Conservation (phyloP, 1,284 basidiomycete genomes). For the Veloboletus limbatus region DNA sequence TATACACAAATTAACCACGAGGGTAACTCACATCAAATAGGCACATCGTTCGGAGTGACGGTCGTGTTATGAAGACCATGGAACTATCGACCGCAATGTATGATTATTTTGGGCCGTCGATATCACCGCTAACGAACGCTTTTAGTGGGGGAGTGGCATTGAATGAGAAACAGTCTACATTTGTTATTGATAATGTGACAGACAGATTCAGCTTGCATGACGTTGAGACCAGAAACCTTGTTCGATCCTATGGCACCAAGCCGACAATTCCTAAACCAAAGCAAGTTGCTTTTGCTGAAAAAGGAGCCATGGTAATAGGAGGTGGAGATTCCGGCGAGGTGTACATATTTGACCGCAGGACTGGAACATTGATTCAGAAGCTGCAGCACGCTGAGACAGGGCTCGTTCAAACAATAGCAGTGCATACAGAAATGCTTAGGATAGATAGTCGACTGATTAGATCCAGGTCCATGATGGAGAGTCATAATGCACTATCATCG, state of each 20-base stretch:
- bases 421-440: background rate
- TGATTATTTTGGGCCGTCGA: background rate
- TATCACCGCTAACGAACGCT: background rate
- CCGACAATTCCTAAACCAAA: background rate
- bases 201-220: constrained; percentile 1
- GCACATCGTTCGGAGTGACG: too few species aligned
- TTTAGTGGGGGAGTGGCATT: background rate
- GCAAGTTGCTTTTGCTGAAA: background rate
- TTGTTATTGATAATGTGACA: background rate
- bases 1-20: too few species aligned
- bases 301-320: background rate
- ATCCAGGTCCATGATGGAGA: background rate
- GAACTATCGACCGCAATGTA: background rate
- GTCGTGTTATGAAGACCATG: background rate
- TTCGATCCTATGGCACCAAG: background rate
- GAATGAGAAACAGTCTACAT: background rate
- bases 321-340: background rate
- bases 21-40: too few species aligned
- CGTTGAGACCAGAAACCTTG: background rate
- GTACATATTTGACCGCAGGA: background rate
- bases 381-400: background rate
- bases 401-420: background rate
- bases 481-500: background rate
- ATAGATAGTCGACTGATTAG: background rate
- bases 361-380: background rate